Evolutionary conservation across 192 early-diverging fungal genomes (phyloP), one percentile per base, ranked within the genome.

Genomic region (Geosiphon pyriformis): DNA sequence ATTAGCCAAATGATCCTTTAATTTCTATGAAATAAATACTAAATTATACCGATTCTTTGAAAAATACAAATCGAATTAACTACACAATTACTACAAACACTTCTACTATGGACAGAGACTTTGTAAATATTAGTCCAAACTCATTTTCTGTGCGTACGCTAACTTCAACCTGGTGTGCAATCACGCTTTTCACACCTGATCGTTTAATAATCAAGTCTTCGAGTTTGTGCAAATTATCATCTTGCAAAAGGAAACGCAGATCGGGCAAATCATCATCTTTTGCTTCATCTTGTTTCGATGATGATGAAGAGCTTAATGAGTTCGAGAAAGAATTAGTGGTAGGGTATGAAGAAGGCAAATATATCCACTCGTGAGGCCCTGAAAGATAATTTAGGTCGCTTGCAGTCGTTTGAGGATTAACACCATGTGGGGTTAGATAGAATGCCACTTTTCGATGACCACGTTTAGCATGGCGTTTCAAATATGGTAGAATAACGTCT

Each of bases 391-490:
- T 27, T 20, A 58, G 58, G 10, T 59, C 33, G 2, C 27, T 59
- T 6, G 58, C 32, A 37, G 37, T 42, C 32, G 26, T 59, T 42
- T 59, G 12, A 23, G 58, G 18, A 23, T 30, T 59, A 11, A 59
- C 17, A 8, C 15, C 17, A 35, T 37, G 15, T 23, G 58, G 58
- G 1, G 58, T 35, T 33, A 59, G 37, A 26, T 59, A 59, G 32
- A 46, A 59, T 59, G 58, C 32, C 37, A 59, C 58, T 59, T 59
- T 30, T 23, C 23, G 58, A 25, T 59, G 58, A n/a, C 58, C 58
- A 25, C 58, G 58, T 35, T 59, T 59, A 59, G 58, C 58, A 59
- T 59, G 58, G 23, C 33, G 58, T 59, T 37, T 59, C 22, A 59
- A 37, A 8, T 22, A 59, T 11, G 58, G 58, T 34, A 59, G 30